These are phyloP conservation scores for Cyclotella cryptica DNA, from an alignment of 108 stramenopile genomes.

Conservation along the genomic window DNA sequence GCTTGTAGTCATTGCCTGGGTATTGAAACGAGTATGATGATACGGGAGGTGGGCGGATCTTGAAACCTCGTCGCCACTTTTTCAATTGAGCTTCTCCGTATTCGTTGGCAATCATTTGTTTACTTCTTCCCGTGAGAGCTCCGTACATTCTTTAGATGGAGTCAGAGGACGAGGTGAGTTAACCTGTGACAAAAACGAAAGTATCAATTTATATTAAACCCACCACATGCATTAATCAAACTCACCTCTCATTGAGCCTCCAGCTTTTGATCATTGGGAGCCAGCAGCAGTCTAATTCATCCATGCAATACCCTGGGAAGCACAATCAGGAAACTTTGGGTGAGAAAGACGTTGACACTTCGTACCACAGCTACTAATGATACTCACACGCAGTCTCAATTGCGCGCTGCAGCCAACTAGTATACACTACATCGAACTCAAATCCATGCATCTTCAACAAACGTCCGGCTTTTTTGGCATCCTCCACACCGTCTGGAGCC, in stretches of 20 bases:
- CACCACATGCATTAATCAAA: not conserved
- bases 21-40: slow-evolving; percentile 76
- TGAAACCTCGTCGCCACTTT: slow-evolving; percentile 89
- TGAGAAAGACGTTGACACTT: not conserved
- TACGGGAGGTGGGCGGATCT: slow-evolving; percentile 77
- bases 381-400: slow-evolving; percentile 67
- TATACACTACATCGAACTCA: slow-evolving; percentile 91
- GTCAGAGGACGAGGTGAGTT: no score
- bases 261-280: slow-evolving; percentile 73
- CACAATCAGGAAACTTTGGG: no score
- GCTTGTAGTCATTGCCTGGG: slow-evolving; percentile 82
- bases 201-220: no score
- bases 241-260: slow-evolving; percentile 81
- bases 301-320: slow-evolving; percentile 57
- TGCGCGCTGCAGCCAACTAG: slow-evolving; percentile 80
- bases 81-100: slow-evolving; percentile 89
- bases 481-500: slow-evolving; percentile 64
- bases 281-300: slow-evolving; percentile 73
- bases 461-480: slow-evolving; percentile 68
- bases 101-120: slow-evolving; percentile 87
- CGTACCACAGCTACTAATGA: not conserved
- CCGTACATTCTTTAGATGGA: slow-evolving; percentile 75
- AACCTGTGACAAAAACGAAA: no score
- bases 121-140: slow-evolving; percentile 81
- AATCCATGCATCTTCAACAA: slow-evolving; percentile 66